Percentiles rank a stretch among this genome's conserved stretches.
Conservation (phyloP, 495 filamentous ascomycete species). For the Hypoxylon fragiforme region DNA sequence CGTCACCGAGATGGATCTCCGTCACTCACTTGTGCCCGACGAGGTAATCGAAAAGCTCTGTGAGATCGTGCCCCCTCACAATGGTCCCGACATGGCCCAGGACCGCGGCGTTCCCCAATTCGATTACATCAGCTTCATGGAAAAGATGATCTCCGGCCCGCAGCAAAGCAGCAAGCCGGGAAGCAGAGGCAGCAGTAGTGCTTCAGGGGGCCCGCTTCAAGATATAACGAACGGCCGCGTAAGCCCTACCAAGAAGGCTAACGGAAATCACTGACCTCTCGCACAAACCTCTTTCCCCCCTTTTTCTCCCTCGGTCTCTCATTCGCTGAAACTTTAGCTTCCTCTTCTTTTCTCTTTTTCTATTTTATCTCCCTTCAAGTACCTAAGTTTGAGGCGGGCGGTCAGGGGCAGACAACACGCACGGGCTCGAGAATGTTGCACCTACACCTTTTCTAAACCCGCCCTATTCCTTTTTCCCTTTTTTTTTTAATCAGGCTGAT, state of each 20-base stretch:
- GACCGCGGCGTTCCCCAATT: constrained; percentile 78
- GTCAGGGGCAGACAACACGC: neutral
- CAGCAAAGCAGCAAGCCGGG: neutral
- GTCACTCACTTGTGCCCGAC: constrained; percentile 91
- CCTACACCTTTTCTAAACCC: constrained; percentile 7
- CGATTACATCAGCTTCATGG: constrained; percentile 94
- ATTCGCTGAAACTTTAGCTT: neutral
- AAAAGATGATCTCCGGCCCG: constrained; percentile 60
- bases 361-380: constrained; percentile 14
- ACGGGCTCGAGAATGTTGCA: neutral
- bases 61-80: constrained; percentile 78
- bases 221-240: constrained; percentile 37
- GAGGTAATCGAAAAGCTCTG: constrained; percentile 92
- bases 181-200: neutral
- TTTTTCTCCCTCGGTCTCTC: neutral
- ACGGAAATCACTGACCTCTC: constrained; percentile 32
- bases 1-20: constrained; percentile 94
- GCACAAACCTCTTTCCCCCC: neutral
- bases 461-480: constrained; percentile 12
- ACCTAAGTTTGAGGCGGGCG: neutral
- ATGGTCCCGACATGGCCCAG: constrained; percentile 75
- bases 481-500: neutral
- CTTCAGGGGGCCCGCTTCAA: constrained; percentile 22
- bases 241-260: constrained; percentile 41
- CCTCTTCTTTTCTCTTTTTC: neutral